Conservation (phyloP, 176 grass and related monocot genomes). For the Rhynchospora pubera region DNA sequence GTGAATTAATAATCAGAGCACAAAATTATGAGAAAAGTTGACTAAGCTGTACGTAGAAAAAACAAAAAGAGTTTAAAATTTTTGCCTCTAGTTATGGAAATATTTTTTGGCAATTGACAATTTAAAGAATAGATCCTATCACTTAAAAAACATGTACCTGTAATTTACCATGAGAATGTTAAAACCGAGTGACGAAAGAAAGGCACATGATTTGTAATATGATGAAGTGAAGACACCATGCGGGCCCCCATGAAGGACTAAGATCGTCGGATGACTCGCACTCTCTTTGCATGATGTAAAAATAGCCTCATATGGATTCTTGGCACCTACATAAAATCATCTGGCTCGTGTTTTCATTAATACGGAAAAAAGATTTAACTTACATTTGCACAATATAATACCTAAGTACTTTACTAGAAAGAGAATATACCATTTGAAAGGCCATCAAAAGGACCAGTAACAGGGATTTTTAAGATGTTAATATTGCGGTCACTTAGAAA, state of each 20-base stretch:
- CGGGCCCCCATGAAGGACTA: constrained; percentile 93
- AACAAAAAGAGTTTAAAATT: neutral
- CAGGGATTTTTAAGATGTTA: constrained; percentile 69
- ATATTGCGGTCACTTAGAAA: constrained; percentile 43
- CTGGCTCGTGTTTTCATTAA: neutral
- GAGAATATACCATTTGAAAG: constrained; percentile 53
- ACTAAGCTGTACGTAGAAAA: neutral
- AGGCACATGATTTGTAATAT: constrained; percentile 77
- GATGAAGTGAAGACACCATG: constrained; percentile 68
- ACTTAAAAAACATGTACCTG: constrained; percentile 41
- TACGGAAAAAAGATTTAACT: neutral
- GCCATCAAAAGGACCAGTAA: constrained; percentile 40
- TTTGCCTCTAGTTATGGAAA: neutral
- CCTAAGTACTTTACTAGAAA: neutral
- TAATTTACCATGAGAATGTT: constrained; percentile 91
- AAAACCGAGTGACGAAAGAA: constrained; percentile 71
- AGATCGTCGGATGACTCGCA: constrained; percentile 52
- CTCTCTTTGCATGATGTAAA: constrained; percentile 64
- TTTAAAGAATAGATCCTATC: neutral
- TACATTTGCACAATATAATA: neutral
- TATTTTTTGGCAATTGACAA: no score
- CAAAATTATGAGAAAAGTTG: neutral
- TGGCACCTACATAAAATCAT: constrained; percentile 47
- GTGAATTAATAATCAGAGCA: neutral
- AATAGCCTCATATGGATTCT: constrained; percentile 78